Evolutionary conservation across 176 grass and related monocot species (phyloP).

Genomic region (Alloteropsis semialata): DNA sequence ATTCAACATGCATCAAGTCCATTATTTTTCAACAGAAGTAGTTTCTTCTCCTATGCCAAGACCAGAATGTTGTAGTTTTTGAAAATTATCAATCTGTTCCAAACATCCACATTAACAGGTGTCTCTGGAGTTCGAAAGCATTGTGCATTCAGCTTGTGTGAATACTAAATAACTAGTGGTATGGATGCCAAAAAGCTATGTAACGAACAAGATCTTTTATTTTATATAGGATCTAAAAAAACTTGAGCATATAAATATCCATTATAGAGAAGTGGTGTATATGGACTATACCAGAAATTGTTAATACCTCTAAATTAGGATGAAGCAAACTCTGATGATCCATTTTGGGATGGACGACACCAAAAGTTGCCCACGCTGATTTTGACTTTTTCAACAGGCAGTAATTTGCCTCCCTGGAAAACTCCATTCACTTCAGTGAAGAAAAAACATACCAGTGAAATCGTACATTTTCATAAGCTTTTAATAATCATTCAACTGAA

Average conservation of each 20-base stretch:
- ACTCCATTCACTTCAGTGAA: not conserved
- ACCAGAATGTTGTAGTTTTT: not conserved
- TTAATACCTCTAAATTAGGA: slow-evolving; percentile 4
- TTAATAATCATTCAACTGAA: not conserved
- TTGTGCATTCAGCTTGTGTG: not conserved
- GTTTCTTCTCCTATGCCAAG: not conserved
- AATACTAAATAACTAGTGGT: not conserved
- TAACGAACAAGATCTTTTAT: not conserved
- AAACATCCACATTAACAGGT: not conserved
- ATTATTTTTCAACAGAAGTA: not conserved
- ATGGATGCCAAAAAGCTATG: not conserved
- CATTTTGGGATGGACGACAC: not conserved
- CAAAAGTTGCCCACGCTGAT: not conserved
- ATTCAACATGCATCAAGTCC: not conserved
- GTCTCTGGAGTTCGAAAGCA: not conserved
- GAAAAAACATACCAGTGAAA: not conserved
- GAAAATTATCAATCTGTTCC: not conserved
- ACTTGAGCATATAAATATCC: not conserved
- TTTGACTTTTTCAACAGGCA: slow-evolving; percentile 9
- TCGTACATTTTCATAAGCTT: not conserved
- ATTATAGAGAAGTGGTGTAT: not conserved
- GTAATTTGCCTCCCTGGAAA: slow-evolving; percentile 19
- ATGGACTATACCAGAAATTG: not conserved
- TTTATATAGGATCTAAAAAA: not conserved
- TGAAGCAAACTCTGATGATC: not conserved